Evolutionary conservation across 352 stramenopile species (phyloP).

Genomic region (Globisporangium middletonii): DNA sequence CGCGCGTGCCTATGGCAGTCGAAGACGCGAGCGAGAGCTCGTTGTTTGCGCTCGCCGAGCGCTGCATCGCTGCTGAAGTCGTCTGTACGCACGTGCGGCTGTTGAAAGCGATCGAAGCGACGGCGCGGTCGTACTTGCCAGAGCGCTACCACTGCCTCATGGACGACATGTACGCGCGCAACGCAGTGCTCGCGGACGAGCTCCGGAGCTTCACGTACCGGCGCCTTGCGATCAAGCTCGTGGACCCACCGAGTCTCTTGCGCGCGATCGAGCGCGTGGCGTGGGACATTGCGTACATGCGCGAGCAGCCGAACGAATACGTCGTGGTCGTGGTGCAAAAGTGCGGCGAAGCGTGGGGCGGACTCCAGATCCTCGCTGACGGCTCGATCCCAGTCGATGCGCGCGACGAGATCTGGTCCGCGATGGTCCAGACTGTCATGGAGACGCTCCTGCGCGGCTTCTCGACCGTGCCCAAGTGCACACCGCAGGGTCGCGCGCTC

Average conservation of each 20-base stretch:
- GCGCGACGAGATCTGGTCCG: slow-evolving; percentile 71
- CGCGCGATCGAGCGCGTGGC: slow-evolving; percentile 37
- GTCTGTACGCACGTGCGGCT: slow-evolving; percentile 54
- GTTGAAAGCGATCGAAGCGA: slow-evolving; percentile 57
- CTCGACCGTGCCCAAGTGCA: slow-evolving; percentile 84
- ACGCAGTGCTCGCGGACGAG: slow-evolving; percentile 40
- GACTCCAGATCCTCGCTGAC: slow-evolving; percentile 59
- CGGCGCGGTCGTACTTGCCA: slow-evolving; percentile 58
- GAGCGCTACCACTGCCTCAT: slow-evolving; percentile 62
- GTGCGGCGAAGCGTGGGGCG: slow-evolving; percentile 75
- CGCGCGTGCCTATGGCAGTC: slow-evolving; percentile 31
- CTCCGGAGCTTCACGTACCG: slow-evolving; percentile 61
- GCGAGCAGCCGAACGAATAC: slow-evolving; percentile 74
- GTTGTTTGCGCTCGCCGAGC: slow-evolving; percentile 54
- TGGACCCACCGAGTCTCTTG: slow-evolving; percentile 35
- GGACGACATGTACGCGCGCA: slow-evolving; percentile 61
- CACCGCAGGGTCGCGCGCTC: slow-evolving; percentile 91
- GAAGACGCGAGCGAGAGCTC: slow-evolving; percentile 48
- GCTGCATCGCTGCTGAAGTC: slow-evolving; percentile 57
- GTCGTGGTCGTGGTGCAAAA: slow-evolving; percentile 72
- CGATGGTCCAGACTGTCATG: slow-evolving; percentile 83
- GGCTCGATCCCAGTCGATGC: slow-evolving; percentile 60
- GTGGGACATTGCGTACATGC: slow-evolving; percentile 67
- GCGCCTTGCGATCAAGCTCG: slow-evolving; percentile 38
- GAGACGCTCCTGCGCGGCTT: slow-evolving; percentile 91